Evolutionary conservation across 495 filamentous ascomycete genomes (phyloP).

Genomic region (Venustampulla echinocandica): DNA sequence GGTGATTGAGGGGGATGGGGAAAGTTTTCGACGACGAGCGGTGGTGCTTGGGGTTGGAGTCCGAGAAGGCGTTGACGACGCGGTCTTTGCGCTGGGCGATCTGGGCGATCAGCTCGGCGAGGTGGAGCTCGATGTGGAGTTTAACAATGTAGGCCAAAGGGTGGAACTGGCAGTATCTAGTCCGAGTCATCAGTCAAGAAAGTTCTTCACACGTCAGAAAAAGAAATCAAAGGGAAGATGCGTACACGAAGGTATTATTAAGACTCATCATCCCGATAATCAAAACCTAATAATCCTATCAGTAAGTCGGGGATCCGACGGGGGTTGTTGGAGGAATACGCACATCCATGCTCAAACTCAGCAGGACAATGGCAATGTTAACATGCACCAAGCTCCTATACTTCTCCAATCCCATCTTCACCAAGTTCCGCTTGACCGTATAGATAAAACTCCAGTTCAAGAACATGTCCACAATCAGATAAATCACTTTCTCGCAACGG

Average conservation of each 20-base stretch:
- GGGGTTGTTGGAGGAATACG: background rate
- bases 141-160: constrained; percentile 45
- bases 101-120: background rate
- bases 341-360: constrained; percentile 43
- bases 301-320: background rate
- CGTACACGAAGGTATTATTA: constrained; percentile 7
- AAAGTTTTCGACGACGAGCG: background rate
- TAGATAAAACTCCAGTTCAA: constrained; percentile 43
- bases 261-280: constrained; percentile 7
- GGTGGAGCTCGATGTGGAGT: constrained; percentile 32
- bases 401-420: constrained; percentile 39
- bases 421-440: constrained; percentile 35
- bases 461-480: constrained; percentile 34
- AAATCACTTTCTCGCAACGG: constrained; percentile 38
- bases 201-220: background rate
- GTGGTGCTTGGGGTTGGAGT: background rate
- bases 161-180: constrained; percentile 41
- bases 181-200: background rate
- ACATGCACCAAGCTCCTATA: constrained; percentile 40
- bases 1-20: background rate
- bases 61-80: background rate
- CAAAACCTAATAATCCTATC: background rate
- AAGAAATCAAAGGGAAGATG: background rate
- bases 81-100: background rate
- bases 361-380: constrained; percentile 40